These are phyloP conservation scores for Boehmeria nivea DNA, from an alignment of 306 rosid genomes.

Conservation along the genomic window DNA sequence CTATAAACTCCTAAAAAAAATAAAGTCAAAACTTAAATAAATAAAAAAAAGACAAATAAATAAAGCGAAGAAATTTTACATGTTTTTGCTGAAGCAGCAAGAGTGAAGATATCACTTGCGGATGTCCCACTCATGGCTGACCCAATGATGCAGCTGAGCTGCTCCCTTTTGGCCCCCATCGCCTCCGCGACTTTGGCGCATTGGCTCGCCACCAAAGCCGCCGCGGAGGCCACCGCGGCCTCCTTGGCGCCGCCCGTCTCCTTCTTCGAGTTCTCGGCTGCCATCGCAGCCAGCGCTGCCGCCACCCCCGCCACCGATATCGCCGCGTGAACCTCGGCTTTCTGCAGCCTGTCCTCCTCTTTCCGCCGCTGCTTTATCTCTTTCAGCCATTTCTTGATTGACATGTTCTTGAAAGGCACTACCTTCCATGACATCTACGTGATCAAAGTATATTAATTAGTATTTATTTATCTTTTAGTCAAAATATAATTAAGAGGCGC, in stretches of 20 bases:
- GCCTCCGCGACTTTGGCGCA: slow-evolving; percentile 93
- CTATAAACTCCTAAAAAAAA: too few relatives aligned
- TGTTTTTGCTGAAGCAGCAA: slow-evolving; percentile 87
- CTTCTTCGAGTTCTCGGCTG: slow-evolving; percentile 52
- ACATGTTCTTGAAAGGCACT: slow-evolving; percentile 53
- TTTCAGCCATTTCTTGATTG: slow-evolving; percentile 84
- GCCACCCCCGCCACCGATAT: slow-evolving; percentile 88
- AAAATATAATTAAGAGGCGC: too few relatives aligned
- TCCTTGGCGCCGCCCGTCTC: slow-evolving; percentile 47
- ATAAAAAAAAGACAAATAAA: too few relatives aligned
- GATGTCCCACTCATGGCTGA: slow-evolving; percentile 67
- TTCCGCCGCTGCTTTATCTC: slow-evolving; percentile 64
- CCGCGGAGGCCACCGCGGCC: slow-evolving; percentile 80
- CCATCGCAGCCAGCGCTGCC: slow-evolving; percentile 84
- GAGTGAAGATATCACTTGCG: slow-evolving; percentile 72
- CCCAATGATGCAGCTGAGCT: slow-evolving; percentile 46
- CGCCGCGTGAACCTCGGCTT: slow-evolving; percentile 93
- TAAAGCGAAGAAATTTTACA: slow-evolving; percentile 23
- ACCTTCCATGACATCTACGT: slow-evolving; percentile 85
- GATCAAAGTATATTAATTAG: too few relatives aligned
- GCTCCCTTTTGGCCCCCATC: slow-evolving; percentile 80
- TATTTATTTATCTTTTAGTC: too few relatives aligned
- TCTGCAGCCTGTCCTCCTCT: slow-evolving; percentile 71
- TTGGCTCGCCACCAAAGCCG: slow-evolving; percentile 82
- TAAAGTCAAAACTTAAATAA: too few relatives aligned